phyloP scores from a whole-genome alignment of 192 early-diverging fungal genomes.

The Coemansia sp. region DNA sequence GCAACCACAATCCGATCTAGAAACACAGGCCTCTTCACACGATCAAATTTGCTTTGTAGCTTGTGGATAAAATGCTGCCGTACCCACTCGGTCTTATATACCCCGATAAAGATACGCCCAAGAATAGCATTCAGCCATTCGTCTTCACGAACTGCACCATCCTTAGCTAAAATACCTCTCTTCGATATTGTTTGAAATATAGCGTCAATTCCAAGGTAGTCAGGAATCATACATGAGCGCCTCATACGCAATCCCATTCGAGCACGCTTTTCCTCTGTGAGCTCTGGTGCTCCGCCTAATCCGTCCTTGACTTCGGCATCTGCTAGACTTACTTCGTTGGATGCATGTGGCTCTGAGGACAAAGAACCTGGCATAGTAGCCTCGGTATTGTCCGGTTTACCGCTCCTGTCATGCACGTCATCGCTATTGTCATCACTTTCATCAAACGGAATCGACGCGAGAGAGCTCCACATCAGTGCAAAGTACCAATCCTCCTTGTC shows the following conservation, averaged over 20 bases:
- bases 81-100: constrained; percentile 62
- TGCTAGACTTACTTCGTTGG: not conserved
- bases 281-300: not conserved
- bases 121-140: constrained; percentile 86
- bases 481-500: constrained; percentile 94
- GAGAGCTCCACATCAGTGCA: constrained; percentile 70
- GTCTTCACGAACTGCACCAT: constrained; percentile 54
- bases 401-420: not conserved
- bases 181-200: constrained; percentile 35
- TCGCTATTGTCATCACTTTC: constrained; percentile 30
- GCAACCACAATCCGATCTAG: constrained; percentile 78
- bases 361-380: not conserved
- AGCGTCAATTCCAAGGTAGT: constrained; percentile 22
- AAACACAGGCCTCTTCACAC: constrained; percentile 64
- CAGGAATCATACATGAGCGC: constrained; percentile 38
- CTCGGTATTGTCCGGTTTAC: not conserved
- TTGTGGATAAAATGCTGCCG: constrained; percentile 66
- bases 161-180: constrained; percentile 30
- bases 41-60: constrained; percentile 62
- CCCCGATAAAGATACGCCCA: constrained; percentile 75
- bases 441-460: constrained; percentile 26
- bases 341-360: not conserved
- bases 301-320: not conserved
- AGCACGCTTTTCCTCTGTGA: constrained; percentile 26
- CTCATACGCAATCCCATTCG: constrained; percentile 28